Evolutionary conservation across 1,284 basidiomycete genomes (phyloP).

Genomic region (Cryptococcus sp.): DNA sequence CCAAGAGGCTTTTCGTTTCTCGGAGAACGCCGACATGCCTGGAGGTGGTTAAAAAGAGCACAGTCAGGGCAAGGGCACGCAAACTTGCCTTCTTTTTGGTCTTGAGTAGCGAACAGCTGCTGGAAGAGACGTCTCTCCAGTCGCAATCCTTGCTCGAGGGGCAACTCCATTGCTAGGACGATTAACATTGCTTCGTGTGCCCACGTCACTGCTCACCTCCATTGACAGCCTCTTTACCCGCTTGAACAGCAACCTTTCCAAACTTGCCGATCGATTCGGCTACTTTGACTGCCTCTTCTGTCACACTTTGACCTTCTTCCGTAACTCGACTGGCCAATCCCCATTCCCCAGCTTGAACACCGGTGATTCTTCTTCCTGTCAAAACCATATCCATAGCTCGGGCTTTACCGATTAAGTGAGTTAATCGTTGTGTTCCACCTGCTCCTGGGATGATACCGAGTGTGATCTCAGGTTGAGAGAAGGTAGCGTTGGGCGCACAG

Average conservation of each 20-base stretch:
- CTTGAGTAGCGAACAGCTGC: slow-evolving; percentile 84
- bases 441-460: slow-evolving; percentile 82
- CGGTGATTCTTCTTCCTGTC: slow-evolving; percentile 76
- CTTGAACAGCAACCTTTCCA: slow-evolving; percentile 78
- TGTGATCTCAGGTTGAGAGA: slow-evolving; percentile 97
- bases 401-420: slow-evolving; percentile 83
- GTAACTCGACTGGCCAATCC: slow-evolving; percentile 80
- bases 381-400: slow-evolving; percentile 93
- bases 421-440: slow-evolving; percentile 61
- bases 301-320: slow-evolving; percentile 70
- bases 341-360: slow-evolving; percentile 79
- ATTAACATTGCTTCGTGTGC: background rate
- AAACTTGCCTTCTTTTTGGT: slow-evolving; percentile 88
- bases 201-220: slow-evolving; percentile 57
- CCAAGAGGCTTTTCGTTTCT: background rate
- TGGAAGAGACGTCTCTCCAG: slow-evolving; percentile 92
- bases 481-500: slow-evolving; percentile 85
- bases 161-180: slow-evolving; percentile 69
- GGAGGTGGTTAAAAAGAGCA: background rate
- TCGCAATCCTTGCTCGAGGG: slow-evolving; percentile 74
- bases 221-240: slow-evolving; percentile 94
- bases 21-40: slow-evolving; percentile 10
- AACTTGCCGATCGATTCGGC: slow-evolving; percentile 78
- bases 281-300: slow-evolving; percentile 82
- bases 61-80: background rate